Base-by-base conservation (phyloP, 129 eudicot genomes). In the Artemisia annua region DNA sequence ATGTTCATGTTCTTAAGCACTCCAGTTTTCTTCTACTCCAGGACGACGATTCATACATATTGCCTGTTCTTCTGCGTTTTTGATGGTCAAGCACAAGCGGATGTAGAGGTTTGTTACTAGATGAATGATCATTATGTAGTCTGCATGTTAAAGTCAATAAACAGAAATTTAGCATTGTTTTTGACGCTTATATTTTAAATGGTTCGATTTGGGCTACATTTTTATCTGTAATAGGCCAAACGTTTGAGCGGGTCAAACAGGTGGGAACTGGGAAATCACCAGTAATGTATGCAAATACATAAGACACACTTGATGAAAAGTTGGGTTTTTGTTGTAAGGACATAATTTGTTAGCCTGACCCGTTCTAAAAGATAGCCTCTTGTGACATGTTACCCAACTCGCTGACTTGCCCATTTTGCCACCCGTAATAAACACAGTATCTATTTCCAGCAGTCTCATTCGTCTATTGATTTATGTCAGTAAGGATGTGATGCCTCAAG, bases 1-100 rank as follows among this genome's bases (percentile, higher is more conserved):
- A 12, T 10, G 12, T 48, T 11, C 30, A 91, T 44, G 91, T 88
- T 77, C 85, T 86, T 75, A 74, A 84, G 16, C 70, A 69, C 30
- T 66, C 28, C 46, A 32, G 48, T 49, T 63, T 51, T 74, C 26
- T 24, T 73, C 65, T 57, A 24, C 76, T 72, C 30, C 88, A 95
- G 97, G 88, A 86, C 81, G 82, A 78, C 64, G 96, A 95, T 73
- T 83, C 99, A 14, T 95, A 88, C 80, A 88, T 91, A 64, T 85
- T 95, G 72, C 97, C 97, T 26, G 99, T 95, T 76, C 96, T 95
- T 78, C 79, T 91, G 26, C 80, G 87, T 35, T 91, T n/a, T 95
- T 56, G 95, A 91, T 57, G 99, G 99, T 67, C 94, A 91, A 87
- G 97, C 99, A 54, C 94, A 90, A 83, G 87, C 91, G 30, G 95